phyloP scores from a whole-genome alignment of 202 grass and related monocot species.

The Zoysia matrella region DNA sequence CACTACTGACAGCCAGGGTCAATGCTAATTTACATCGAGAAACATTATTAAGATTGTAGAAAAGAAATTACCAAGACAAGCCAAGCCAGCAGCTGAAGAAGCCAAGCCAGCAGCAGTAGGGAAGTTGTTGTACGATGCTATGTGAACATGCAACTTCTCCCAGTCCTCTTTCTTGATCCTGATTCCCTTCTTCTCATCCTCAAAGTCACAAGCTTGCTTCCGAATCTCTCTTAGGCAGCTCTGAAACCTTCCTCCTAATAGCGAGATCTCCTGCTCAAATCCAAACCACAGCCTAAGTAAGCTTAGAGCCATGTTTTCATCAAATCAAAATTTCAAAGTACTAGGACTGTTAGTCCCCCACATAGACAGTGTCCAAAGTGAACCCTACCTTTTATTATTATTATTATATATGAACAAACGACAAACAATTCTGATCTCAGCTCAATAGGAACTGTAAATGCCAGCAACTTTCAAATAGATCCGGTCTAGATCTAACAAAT shows the following conservation, averaged over 20 bases:
- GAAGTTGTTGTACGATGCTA: too few species aligned
- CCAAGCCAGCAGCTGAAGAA: too few species aligned
- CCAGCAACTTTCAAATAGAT: neutral
- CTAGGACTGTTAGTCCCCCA: neutral
- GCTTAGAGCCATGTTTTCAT: neutral
- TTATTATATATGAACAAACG: neutral
- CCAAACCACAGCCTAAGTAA: conserved; percentile 13
- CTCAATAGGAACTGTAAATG: neutral
- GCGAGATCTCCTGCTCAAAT: conserved; percentile 77
- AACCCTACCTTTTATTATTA: neutral
- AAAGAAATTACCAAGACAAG: too few species aligned
- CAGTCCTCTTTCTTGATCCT: too few species aligned
- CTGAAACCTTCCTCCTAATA: too few species aligned
- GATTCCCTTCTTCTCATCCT: too few species aligned
- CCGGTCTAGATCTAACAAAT: conserved; percentile 21
- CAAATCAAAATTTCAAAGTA: neutral
- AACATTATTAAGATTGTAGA: neutral
- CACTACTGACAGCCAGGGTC: neutral
- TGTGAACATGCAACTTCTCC: too few species aligned
- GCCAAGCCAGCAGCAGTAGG: too few species aligned
- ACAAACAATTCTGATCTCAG: neutral
- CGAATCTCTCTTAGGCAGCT: too few species aligned
- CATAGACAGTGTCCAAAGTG: neutral
- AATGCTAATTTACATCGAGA: too few species aligned
- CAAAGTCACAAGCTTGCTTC: too few species aligned